Conservation (phyloP, 2,329 filamentous ascomycete species). For the Cercospora sp. region DNA sequence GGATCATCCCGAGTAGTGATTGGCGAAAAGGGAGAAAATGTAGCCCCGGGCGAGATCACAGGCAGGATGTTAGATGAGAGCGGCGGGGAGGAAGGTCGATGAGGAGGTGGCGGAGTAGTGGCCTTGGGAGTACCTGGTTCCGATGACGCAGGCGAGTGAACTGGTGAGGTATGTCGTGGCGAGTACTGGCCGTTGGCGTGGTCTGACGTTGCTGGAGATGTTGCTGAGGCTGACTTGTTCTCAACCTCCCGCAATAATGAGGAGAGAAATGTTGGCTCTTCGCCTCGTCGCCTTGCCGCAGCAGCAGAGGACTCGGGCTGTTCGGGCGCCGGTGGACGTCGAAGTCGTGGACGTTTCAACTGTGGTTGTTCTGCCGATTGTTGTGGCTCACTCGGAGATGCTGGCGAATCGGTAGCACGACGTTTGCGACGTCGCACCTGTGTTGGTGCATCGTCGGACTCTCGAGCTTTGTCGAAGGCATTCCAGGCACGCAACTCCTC, state of each 20-base stretch:
- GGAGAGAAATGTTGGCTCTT: constrained; percentile 76
- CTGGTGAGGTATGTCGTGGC: constrained; percentile 61
- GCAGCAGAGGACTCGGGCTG: constrained; percentile 41
- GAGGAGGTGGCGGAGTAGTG: constrained; percentile 68
- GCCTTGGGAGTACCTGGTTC: constrained; percentile 67
- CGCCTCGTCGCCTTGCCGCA: constrained; percentile 39
- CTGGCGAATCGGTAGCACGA: constrained; percentile 73
- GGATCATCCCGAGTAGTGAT: constrained; percentile 35
- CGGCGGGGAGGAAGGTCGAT: constrained; percentile 64
- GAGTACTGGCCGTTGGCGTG: constrained; percentile 38
- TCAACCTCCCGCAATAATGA: constrained; percentile 88
- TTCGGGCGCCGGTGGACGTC: constrained; percentile 47
- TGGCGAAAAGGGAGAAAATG: constrained; percentile 67
- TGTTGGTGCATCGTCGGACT: constrained; percentile 56
- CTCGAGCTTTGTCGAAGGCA: constrained; percentile 80
- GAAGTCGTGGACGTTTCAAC: constrained; percentile 73
- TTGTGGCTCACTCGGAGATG: constrained; percentile 62
- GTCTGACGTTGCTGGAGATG: constrained; percentile 37
- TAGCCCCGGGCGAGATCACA: constrained; percentile 66
- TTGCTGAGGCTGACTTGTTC: constrained; percentile 45
- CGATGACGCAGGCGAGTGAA: constrained; percentile 64
- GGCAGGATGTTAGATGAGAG: constrained; percentile 73
- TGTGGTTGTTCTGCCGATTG: constrained; percentile 65
- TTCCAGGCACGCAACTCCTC: constrained; percentile 88
- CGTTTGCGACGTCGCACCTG: constrained; percentile 60